Evolutionary conservation across 768 basidiomycete species (phyloP), one percentile per base, ranked within the genome.

Genomic region (Rhodotorula diobovata): DNA sequence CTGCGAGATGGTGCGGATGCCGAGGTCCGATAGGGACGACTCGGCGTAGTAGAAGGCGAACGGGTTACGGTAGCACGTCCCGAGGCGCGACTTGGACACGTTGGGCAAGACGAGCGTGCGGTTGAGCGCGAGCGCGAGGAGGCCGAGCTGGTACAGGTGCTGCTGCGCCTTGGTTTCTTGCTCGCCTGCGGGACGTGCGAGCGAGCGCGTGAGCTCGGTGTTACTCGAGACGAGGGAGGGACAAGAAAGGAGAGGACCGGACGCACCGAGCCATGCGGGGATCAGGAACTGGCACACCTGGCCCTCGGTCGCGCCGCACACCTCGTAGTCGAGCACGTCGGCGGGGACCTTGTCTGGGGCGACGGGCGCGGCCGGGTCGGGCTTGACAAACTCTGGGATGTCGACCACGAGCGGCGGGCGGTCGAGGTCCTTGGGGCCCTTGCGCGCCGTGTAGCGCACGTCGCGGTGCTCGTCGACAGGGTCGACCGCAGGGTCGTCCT

Each of bases 81-180:
- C 84, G 45, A 87, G 81, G 48, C 85, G 83, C 58, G 84, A 85
- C 67, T 84, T 84, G 14, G 84, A 85, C 9, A 87, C 86, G 68
- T 86, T 85, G 6, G 87, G 87, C 10, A 88, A 81, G 37, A 88
- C 85, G 46, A 88, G 81, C 7, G 84, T 87, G 11, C 87, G 83
- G 73, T 85, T 83, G 39, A 87, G 82, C 12, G 73, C 77, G 61
- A 78, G 77, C 0, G 87, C 84, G n/a, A 88, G 84, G 8, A 80
- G 79, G 1, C 82, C 74, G 67, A 88, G 79, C 72, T 87, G 85
- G 39, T 81, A 75, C n/a, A 88, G 78, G 78, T 88, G 87, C 15
- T 83, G 77, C 30, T 85, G 83, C 1, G 85, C 85, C 71, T 86
- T 86, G 41, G 86, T 85, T 74, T 87, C 86, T 71, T 86, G 86